Evolutionary conservation across 805 yeast species (phyloP), one percentile per base, ranked within the genome.

Genomic region (Metahyphopichia silvanorum): DNA sequence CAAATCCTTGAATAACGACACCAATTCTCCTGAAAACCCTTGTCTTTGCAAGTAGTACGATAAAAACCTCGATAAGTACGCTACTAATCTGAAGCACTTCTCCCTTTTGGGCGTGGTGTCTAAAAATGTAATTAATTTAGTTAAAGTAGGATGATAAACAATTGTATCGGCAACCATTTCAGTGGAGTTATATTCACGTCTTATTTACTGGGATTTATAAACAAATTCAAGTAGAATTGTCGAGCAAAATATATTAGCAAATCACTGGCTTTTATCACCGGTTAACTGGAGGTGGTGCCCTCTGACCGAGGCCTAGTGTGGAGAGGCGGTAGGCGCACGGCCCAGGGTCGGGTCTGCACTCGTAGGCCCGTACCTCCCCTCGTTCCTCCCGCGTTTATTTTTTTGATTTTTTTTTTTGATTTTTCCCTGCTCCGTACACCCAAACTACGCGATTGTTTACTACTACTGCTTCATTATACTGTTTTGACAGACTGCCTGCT

Each of bases 61-160:
- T 27, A 86, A 59, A 56, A 89, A 83, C 39, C 95, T 70, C 9
- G 86, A 74, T 43, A 85, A 69, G 63, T 89, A 89, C 44, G 91
- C 95, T 29, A 86, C 72, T 34, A 83, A 62, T 46, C 96, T 79
- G 50, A 85, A 69, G 10, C 80, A 57, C 65, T 88, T 88, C 54
- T 88, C 96, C 46, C 95, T 73, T 37, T 91, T 91, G 25, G 80
- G 67, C 12, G 82, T 68, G 30, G 77, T 60, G 50, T 84, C 87
- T 41, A 83, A 64, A 52, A 79, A 81, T 48, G 66, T 73, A 55
- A 83, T 63, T 23, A 82, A 55, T 45, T 77, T 82, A 36, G 69
- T 59, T 32, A 82, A 56, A 2, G 85, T 67, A 11, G 95, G 95
- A 62, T 84, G 95, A 55, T 79, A 80, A 29, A 82, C 69, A 23